Conservation (phyloP, 306 rosid genomes). For the Sindora glabra region DNA sequence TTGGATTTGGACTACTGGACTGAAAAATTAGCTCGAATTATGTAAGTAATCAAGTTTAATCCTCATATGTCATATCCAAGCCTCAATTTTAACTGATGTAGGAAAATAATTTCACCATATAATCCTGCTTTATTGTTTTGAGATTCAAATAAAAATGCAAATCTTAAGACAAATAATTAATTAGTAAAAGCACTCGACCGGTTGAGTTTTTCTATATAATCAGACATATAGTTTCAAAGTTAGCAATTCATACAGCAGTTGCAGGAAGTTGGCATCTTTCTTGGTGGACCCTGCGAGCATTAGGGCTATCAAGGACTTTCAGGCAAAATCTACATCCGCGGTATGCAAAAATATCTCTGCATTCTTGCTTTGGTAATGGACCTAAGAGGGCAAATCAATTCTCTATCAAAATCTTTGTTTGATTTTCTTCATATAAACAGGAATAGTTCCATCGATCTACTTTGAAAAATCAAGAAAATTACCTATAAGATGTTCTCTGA, state of each 20-base stretch:
- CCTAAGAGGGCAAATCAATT: constrained; percentile 29
- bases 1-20: too few species aligned
- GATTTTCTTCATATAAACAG: background rate
- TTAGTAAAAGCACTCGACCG: too few species aligned
- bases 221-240: too few species aligned
- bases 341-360: constrained; percentile 56
- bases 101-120: too few species aligned
- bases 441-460: background rate
- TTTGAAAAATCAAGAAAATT: background rate
- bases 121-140: too few species aligned
- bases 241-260: constrained; percentile 32
- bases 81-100: too few species aligned
- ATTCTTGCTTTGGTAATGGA: constrained; percentile 85
- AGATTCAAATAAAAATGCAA: too few species aligned
- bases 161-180: too few species aligned
- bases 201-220: too few species aligned
- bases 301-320: constrained; percentile 70
- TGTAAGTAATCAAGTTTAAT: too few species aligned
- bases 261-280: constrained; percentile 65
- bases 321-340: constrained; percentile 90
- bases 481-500: constrained; percentile 93
- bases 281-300: constrained; percentile 66
- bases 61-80: too few species aligned
- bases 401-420: background rate
- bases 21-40: too few species aligned